Evolutionary conservation across 2,329 filamentous ascomycete genomes (phyloP), one percentile per base, ranked within the genome.

Genomic region (Endocalyx cinctus): DNA sequence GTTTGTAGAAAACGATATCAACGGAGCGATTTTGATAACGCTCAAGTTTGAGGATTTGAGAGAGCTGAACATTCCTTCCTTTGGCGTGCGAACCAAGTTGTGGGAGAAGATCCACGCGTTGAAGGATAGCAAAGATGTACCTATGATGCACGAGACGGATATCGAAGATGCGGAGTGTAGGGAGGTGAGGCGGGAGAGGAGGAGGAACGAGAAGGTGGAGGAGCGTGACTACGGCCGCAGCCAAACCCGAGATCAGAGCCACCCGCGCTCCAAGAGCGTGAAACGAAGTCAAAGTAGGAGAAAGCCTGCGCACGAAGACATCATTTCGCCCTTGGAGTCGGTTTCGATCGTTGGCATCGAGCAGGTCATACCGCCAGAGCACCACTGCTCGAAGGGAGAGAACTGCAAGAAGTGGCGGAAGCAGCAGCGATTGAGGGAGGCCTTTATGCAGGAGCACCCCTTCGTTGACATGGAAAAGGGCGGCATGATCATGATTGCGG

Each of bases 271-370:
- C 7, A 67, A 61, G 48, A 62, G 64, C 38, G n/a, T 37, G 17
- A 52, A 49, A 32, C 45, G 50, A 31, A 31, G 18, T 34, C 39
- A 42, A 4, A 48, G 39, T 38, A 60, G 57, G 37, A 60, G 59
- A 43, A 63, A 60, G 37, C 49, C 56, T 6, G 58, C 66, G 10
- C 58, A 66, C 33, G 76, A 79, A 42, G 83, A 89, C 48, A 63
- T 77, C 29, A 82, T 92, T 54, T 82, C 82, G 2, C 87, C 87
- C 3, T 74, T 81, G 38, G 86, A 94, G 57, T 90, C 87, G 1
- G 82, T 92, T 4, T 94, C 87, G 1, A 94, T 94, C 47, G 87
- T 95, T 20, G 88, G 84, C 17, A 94, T 94, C 43, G 88, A 95
- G 62, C 87, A 94, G 59, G 67, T 92, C 34, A 73, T 94, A 34